phyloP scores from a whole-genome alignment of 2,329 filamentous ascomycete species.

The Teratosphaeria epicoccoides region DNA sequence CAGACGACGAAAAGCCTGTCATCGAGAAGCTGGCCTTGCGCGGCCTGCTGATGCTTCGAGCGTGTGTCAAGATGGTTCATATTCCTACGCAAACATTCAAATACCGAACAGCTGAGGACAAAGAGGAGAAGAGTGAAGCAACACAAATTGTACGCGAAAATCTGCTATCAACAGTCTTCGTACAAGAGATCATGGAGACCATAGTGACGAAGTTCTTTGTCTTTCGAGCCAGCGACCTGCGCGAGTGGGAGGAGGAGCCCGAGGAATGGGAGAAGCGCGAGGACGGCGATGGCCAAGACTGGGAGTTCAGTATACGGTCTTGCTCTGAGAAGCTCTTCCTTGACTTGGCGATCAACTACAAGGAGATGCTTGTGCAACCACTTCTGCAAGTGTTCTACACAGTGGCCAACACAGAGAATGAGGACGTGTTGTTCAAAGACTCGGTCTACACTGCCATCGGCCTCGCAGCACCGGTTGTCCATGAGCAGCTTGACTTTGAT shows the following conservation, averaged over 20 bases:
- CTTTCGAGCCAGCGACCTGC: slow-evolving; percentile 72
- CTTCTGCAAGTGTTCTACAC: slow-evolving; percentile 73
- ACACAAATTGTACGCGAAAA: slow-evolving; percentile 59
- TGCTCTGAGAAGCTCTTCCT: slow-evolving; percentile 92
- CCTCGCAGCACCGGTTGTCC: slow-evolving; percentile 66
- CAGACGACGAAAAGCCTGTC: slow-evolving; percentile 32
- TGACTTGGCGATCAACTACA: slow-evolving; percentile 82
- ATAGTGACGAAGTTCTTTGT: slow-evolving; percentile 83
- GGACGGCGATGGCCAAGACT: slow-evolving; percentile 72
- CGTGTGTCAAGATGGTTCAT: slow-evolving; percentile 77
- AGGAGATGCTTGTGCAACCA: slow-evolving; percentile 65
- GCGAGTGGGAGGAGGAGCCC: slow-evolving; percentile 86
- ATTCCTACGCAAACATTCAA: slow-evolving; percentile 72
- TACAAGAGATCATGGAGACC: slow-evolving; percentile 70
- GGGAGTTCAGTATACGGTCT: slow-evolving; percentile 83
- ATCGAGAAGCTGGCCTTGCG: slow-evolving; percentile 71
- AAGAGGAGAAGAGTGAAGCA: slow-evolving; percentile 63
- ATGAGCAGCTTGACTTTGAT: slow-evolving; percentile 72
- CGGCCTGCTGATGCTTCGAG: slow-evolving; percentile 69
- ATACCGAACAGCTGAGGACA: slow-evolving; percentile 63
- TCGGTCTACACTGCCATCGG: slow-evolving; percentile 91
- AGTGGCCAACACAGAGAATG: slow-evolving; percentile 54
- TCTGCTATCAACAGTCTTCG: slow-evolving; percentile 65
- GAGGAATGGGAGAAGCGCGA: slow-evolving; percentile 93
- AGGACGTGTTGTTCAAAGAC: slow-evolving; percentile 75